These are phyloP conservation scores for Stygiomarasmius scandens DNA, from an alignment of 1,284 basidiomycete species.

Conservation along the genomic window DNA sequence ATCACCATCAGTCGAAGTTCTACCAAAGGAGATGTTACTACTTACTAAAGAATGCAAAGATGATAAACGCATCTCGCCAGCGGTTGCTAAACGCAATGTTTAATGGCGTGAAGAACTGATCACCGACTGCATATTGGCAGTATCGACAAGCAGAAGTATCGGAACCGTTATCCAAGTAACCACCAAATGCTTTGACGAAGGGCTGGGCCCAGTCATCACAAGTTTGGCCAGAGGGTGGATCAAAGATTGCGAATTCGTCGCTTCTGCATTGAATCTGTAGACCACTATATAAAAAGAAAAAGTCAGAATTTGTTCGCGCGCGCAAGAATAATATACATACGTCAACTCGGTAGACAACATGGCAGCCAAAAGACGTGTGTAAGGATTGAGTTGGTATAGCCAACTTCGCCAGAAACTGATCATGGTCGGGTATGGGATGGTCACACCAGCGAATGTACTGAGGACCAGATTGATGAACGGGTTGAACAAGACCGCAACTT, in stretches of 20 bases:
- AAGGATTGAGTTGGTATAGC: constrained; percentile 73
- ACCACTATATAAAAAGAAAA: constrained; percentile 44
- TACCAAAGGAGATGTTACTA: constrained; percentile 15
- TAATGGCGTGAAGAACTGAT: constrained; percentile 72
- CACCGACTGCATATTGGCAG: constrained; percentile 70
- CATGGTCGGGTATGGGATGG: constrained; percentile 73
- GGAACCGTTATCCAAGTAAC: constrained; percentile 78
- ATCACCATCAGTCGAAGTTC: not conserved
- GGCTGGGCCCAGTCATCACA: constrained; percentile 72
- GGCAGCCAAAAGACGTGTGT: constrained; percentile 73
- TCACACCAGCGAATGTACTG: constrained; percentile 80
- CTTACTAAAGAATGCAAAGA: constrained; percentile 64
- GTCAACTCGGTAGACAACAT: constrained; percentile 84
- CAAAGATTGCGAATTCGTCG: constrained; percentile 70
- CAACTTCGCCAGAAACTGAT: constrained; percentile 76
- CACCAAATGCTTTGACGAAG: constrained; percentile 67
- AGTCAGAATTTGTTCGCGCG: no score
- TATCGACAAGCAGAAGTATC: constrained; percentile 70
- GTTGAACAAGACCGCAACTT: constrained; percentile 81
- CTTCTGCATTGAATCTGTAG: constrained; percentile 66
- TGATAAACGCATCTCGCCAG: constrained; percentile 77
- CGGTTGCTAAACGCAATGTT: constrained; percentile 69
- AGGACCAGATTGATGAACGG: constrained; percentile 76
- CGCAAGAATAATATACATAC: constrained; percentile 48
- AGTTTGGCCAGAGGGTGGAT: constrained; percentile 75